phyloP scores from a whole-genome alignment of 1,284 basidiomycete genomes.

The Melampsora larici-populina region DNA sequence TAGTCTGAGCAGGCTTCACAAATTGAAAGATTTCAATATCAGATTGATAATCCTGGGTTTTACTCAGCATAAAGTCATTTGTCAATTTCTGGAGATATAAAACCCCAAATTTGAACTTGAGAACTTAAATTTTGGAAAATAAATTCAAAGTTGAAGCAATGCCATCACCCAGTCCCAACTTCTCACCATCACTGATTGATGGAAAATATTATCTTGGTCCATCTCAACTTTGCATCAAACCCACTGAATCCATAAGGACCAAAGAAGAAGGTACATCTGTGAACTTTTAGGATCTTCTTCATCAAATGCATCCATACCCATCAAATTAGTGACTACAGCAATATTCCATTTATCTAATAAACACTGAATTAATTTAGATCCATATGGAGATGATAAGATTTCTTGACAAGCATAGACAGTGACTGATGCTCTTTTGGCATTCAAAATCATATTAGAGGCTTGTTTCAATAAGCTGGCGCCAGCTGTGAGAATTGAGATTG shows the following conservation, averaged over 20 bases:
- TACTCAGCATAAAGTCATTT: no score
- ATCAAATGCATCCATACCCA: conserved; percentile 92
- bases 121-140: no score
- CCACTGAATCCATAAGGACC: conserved; percentile 96
- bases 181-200: no score
- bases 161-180: no score
- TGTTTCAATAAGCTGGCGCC: conserved; percentile 61
- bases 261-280: conserved; percentile 99
- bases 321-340: conserved; percentile 97
- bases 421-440: conserved; percentile 83
- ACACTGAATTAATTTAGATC: conserved; percentile 76
- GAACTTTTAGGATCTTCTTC: conserved; percentile 76
- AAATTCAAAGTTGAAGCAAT: no score
- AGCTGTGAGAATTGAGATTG: conserved; percentile 43
- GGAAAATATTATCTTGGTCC: no score
- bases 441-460: conserved; percentile 86
- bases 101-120: no score
- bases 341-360: conserved; percentile 84
- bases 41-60: no score
- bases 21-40: no score
- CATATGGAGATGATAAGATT: conserved; percentile 74
- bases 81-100: no score
- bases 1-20: no score
- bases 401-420: conserved; percentile 95
- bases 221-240: conserved; percentile 90